phyloP scores from a whole-genome alignment of 78 protist species.

The Dictyostelium firmibasis region DNA sequence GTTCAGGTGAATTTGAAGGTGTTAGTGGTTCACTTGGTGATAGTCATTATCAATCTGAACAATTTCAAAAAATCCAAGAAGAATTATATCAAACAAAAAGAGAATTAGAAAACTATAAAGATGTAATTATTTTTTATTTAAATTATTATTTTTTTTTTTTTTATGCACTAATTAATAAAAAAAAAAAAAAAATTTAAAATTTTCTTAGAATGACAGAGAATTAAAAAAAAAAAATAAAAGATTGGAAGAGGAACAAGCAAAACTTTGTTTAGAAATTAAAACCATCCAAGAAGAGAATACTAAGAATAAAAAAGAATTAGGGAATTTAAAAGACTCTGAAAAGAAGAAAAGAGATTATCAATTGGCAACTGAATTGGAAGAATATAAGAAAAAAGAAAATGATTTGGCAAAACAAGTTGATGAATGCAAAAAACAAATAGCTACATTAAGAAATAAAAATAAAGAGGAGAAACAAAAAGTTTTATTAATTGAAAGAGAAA shows the following conservation, averaged over 20 bases:
- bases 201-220: not conserved
- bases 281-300: not conserved
- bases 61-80: not conserved
- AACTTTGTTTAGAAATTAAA: not conserved
- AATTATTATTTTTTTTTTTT: not conserved
- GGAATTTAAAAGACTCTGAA: not conserved
- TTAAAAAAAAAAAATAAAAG: not conserved
- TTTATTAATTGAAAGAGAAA: not conserved
- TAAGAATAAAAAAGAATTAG: not conserved
- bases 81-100: not conserved
- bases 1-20: not conserved
- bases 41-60: not conserved
- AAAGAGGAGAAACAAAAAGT: not conserved
- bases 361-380: not conserved
- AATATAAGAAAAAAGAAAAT: not conserved
- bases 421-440: not conserved
- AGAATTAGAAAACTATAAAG: not conserved
- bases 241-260: slow-evolving; percentile 6
- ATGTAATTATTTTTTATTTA: not conserved
- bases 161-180: not conserved
- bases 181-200: too few relatives aligned
- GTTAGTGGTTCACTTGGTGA: not conserved
- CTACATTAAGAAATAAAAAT: not conserved
- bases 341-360: not conserved
- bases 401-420: not conserved